Evolutionary conservation across 495 filamentous ascomycete genomes (phyloP), one percentile per base, ranked within the genome.

Genomic region (Darksidea phi): DNA sequence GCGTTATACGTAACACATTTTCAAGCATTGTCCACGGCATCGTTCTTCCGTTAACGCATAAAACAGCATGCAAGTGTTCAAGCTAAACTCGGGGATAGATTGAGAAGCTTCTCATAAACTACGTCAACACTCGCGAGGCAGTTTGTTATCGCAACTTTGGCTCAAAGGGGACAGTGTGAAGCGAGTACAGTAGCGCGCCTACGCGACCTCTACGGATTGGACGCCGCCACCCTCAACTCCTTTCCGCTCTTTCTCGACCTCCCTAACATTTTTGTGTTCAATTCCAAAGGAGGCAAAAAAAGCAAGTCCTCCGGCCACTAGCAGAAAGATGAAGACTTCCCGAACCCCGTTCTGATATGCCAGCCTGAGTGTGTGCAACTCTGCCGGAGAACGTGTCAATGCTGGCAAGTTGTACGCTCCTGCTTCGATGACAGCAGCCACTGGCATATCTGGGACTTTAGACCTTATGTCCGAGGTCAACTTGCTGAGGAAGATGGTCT

Each of bases 251-350:
- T 45, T 34, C 24, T 17, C 55, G 4, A 41, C 57, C 17, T 25
- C 15, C 25, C 43, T 60, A n/a, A 61, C 38, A 54, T 54, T 61
- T 25, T 23, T 34, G 38, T 61, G 48, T 37, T 61, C 58, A 23
- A 61, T 34, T 17, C 58, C 58, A 7, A 61, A 61, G 2, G 48
- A 20, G n/a, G 23, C 18, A 11, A 61, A 10, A 23, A 54, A 38
- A 6, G 48, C 58, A 4, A 61, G 1, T 5, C 36, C 48, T 28
- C 2, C 42, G 20, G 58, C 18, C 1, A 48, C 48, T n/a, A 54
- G 25, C 17, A 26, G 8, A 48, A 54, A 46, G 1, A 54, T 28
- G 21, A 61, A 34, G 1, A 38, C 41, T 36, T 46, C 25, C 23
- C 49, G 2, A 2, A 54, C 10, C 7, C 48, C 48, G 13, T 61